These are phyloP conservation scores for Ziziphus jujuba DNA, from an alignment of 306 rosid species.

Conservation along the genomic window DNA sequence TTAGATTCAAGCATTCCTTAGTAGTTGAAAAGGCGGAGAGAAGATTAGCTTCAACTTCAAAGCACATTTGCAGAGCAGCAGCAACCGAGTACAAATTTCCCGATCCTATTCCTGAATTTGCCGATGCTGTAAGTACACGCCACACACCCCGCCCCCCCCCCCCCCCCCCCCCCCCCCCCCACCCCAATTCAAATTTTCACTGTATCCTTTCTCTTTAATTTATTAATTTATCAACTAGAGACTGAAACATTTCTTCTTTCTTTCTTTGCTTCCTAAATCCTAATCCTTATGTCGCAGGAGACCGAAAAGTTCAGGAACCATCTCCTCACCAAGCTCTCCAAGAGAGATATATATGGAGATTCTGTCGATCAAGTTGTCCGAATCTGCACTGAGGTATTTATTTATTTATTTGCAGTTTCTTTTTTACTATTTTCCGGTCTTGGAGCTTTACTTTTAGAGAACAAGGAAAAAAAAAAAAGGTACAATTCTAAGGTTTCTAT, in stretches of 20 bases:
- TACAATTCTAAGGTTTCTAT: too few species aligned
- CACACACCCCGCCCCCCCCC: too few species aligned
- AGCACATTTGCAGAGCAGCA: constrained; percentile 49
- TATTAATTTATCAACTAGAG: neutral
- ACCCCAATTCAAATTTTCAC: neutral
- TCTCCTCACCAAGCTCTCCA: constrained; percentile 61
- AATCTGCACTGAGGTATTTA: constrained; percentile 79
- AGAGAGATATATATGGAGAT: constrained; percentile 65
- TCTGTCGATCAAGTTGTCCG: constrained; percentile 68
- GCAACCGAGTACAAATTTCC: constrained; percentile 85
- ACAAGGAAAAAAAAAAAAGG: too few species aligned
- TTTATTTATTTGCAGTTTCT: too few species aligned
- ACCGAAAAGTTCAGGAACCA: constrained; percentile 61
- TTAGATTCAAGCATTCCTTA: constrained; percentile 11
- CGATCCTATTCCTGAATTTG: constrained; percentile 92
- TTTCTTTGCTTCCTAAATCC: too few species aligned
- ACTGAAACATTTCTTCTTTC: neutral
- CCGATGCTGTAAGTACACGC: constrained; percentile 52
- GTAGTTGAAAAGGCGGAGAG: constrained; percentile 18
- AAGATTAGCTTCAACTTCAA: constrained; percentile 24
- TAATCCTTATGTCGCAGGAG: too few species aligned
- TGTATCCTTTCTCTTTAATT: neutral
- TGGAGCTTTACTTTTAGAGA: too few species aligned
- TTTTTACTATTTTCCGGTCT: too few species aligned
- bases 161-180: constrained; percentile 3